phyloP scores from a whole-genome alignment of 805 yeast species.

The Hemisphaericaspora nanyangensis region DNA sequence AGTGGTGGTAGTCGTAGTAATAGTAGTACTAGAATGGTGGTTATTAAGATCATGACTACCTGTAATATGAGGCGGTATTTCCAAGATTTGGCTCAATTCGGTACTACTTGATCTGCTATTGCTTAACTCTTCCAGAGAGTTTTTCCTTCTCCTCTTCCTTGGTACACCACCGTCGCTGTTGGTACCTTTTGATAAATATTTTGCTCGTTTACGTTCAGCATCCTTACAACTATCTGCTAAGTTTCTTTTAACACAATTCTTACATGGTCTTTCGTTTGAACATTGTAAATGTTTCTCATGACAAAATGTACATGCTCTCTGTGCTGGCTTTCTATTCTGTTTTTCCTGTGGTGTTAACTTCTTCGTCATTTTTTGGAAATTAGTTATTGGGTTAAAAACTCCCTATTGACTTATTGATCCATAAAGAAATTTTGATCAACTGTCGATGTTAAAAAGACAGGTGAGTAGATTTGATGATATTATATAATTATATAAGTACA shows the following conservation, averaged over 20 bases:
- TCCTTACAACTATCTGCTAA: slow-evolving; percentile 55
- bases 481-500: too few species aligned
- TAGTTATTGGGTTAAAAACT: too few species aligned
- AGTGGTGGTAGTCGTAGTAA: neutral
- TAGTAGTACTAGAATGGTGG: neutral
- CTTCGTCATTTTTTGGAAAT: slow-evolving; percentile 60
- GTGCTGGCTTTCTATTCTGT: slow-evolving; percentile 54
- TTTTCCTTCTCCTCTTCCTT: neutral
- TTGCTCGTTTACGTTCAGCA: slow-evolving; percentile 51
- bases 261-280: slow-evolving; percentile 65
- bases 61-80: neutral
- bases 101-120: neutral
- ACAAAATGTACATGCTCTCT: slow-evolving; percentile 70
- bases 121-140: neutral
- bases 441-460: too few species aligned
- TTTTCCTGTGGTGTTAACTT: slow-evolving; percentile 52
- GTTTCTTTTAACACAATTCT: slow-evolving; percentile 63
- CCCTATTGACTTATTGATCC: too few species aligned
- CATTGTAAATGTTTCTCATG: slow-evolving; percentile 74
- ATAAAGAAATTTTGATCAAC: too few species aligned
- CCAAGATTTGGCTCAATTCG: neutral
- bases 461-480: too few species aligned
- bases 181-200: slow-evolving; percentile 22
- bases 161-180: neutral
- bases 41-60: neutral